phyloP scores from a whole-genome alignment of 306 rosid species.

The Alnus rubra region DNA sequence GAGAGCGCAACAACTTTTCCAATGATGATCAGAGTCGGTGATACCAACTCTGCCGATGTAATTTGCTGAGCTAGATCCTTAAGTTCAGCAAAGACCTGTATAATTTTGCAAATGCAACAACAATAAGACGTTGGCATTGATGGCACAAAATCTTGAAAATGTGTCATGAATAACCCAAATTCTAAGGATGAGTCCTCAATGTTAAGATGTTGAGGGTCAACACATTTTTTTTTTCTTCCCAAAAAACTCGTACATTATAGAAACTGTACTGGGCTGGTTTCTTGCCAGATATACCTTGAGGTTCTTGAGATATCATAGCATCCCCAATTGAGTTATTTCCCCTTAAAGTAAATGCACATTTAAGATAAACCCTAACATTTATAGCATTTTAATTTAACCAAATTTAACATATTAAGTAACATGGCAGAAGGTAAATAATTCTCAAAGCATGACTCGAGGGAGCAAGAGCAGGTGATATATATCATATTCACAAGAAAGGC shows the following conservation, averaged over 20 bases:
- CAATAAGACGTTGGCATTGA: slow-evolving; percentile 23
- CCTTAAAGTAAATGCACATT: not conserved
- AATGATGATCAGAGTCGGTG: slow-evolving; percentile 83
- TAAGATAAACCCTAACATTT: not conserved
- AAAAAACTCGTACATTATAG: not conserved
- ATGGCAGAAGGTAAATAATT: not conserved
- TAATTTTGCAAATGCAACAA: slow-evolving; percentile 15
- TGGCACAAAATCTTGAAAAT: not conserved
- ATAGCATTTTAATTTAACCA: not conserved
- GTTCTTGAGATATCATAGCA: not conserved
- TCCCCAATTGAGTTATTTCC: not conserved
- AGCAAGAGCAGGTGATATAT: not conserved
- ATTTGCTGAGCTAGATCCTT: slow-evolving; percentile 74
- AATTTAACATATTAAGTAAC: not conserved
- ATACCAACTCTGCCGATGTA: slow-evolving; percentile 52
- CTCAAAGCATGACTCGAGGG: not conserved
- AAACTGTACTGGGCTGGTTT: not conserved
- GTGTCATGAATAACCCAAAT: not conserved
- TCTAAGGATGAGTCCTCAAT: not conserved
- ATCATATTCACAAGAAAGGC: not conserved
- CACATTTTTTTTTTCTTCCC: not conserved
- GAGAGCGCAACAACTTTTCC: slow-evolving; percentile 94
- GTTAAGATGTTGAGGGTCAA: not conserved
- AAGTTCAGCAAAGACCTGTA: slow-evolving; percentile 84
- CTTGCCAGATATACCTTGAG: not conserved